Base-by-base conservation (phyloP, 2,329 filamentous ascomycete species). In the Reticulascus tulasneorum region DNA sequence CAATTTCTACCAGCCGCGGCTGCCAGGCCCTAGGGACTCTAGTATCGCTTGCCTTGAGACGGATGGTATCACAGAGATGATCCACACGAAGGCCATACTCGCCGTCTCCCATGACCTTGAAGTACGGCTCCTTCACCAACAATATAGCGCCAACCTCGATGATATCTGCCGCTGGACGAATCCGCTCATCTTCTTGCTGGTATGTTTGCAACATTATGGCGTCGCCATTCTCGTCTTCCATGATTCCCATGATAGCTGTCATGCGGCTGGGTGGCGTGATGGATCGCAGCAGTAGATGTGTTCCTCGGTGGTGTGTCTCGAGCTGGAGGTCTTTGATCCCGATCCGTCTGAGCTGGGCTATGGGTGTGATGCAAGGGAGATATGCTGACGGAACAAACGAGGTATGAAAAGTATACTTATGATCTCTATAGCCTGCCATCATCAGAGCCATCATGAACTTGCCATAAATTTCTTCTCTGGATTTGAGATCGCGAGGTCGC, bases 111-210 rank as follows among this genome's bases (percentile, higher is more conserved):
- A 57, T 56, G 1, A 48, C 20, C 42, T 68, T 73, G 45, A 77
- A 63, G 45, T 66, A 78, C 0, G 73, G 73, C 38, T 78, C 73
- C 42, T 77, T 79, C 19, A 79, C 34, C 19, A 77, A 47, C 9
- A 64, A 56, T 1, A 66, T 47, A 10, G 51, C 54, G 2, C 56
- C 54, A 6, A 53, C 35, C 0, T 47, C 39, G 4, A 75, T 33
- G 1, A 63, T 46, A 6, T 66, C 50, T 5, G 58, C 44, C 1
- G 49, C 49, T 4, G 60, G 46, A 1, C 63, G 50, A 2, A 56
- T 38, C 2, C 50, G 39, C 19, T 66, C 62, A 3, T 59, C 54
- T 7, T 60, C 62, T 26, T 69, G 64, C 29, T 71, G 56, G 38
- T 67, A 62, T 1, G 71, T 45, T 37, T 66, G 54, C 2, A 71